These are phyloP conservation scores for Sporothrix inflata DNA, from an alignment of 2,329 filamentous ascomycete genomes.

Conservation along the genomic window DNA sequence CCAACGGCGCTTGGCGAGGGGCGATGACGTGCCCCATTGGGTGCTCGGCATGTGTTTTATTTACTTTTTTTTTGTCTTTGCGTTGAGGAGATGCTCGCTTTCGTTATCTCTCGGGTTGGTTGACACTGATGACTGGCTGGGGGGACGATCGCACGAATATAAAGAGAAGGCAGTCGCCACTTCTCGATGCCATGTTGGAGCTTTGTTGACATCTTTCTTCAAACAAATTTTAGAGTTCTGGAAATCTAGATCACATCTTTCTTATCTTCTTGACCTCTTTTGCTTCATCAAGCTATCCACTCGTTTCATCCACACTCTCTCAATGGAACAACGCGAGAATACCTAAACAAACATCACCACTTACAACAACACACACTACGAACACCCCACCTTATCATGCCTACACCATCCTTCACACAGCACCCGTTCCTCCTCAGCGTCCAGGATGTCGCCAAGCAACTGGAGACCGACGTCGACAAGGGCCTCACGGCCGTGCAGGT, in stretches of 20 bases:
- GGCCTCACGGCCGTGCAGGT: conserved; percentile 67
- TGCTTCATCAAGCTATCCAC: conserved; percentile 23
- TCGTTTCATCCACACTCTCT: conserved; percentile 1
- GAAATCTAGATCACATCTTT: not conserved
- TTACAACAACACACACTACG: not conserved
- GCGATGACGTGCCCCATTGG: conserved; percentile 21
- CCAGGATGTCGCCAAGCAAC: conserved; percentile 63
- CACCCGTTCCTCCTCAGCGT: conserved; percentile 65
- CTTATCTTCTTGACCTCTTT: not conserved
- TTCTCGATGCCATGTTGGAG: not conserved
- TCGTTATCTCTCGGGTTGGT: not conserved
- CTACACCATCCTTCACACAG: conserved; percentile 45
- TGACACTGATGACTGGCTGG: not conserved
- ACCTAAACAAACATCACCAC: not conserved
- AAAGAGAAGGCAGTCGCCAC: not conserved
- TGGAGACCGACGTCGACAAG: conserved; percentile 67
- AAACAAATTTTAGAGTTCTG: not conserved
- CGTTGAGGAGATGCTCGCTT: not conserved
- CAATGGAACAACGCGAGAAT: conserved; percentile 21
- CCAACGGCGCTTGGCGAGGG: conserved; percentile 15
- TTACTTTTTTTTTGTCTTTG: conserved; percentile 1
- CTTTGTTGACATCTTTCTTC: not conserved
- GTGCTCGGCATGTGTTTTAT: conserved; percentile 1
- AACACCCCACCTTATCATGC: conserved; percentile 1
- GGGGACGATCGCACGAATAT: not conserved